Evolutionary conservation across 1,284 basidiomycete genomes (phyloP).

Genomic region (Sphagnurus paluster): DNA sequence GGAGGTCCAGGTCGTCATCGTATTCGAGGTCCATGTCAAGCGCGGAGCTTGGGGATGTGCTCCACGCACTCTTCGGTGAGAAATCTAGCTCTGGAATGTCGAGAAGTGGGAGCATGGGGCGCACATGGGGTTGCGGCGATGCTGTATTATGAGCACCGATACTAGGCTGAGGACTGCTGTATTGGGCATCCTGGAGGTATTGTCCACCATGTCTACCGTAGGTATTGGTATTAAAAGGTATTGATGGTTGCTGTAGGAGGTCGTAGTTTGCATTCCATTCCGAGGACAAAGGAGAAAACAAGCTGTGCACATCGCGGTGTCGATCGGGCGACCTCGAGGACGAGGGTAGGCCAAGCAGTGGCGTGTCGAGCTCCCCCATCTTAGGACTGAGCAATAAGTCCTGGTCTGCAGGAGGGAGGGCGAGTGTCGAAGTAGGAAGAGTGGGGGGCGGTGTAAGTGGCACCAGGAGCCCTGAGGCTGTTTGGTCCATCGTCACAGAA

Average conservation of each 20-base stretch:
- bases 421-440: constrained; percentile 34
- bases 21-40: too few relatives aligned
- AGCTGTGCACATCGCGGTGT: constrained; percentile 2
- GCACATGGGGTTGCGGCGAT: constrained; percentile 4
- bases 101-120: constrained; percentile 14
- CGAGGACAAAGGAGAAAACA: constrained; percentile 38
- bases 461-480: constrained; percentile 26
- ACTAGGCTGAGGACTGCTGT: constrained; percentile 3
- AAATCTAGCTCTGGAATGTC: constrained; percentile 13
- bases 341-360: constrained; percentile 13
- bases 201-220: constrained; percentile 1
- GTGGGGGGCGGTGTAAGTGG: constrained; percentile 46
- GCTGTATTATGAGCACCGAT: constrained; percentile 2
- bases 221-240: not conserved
- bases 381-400: constrained; percentile 13
- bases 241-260: constrained; percentile 4
- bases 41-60: constrained; percentile 10
- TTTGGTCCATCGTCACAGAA: constrained; percentile 27
- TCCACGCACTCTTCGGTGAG: constrained; percentile 6
- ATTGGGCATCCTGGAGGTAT: not conserved
- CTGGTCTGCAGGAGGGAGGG: constrained; percentile 31
- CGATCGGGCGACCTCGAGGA: constrained; percentile 11
- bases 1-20: constrained; percentile 13
- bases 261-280: constrained; percentile 18
- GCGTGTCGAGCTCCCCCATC: constrained; percentile 12